Conservation (phyloP, 2,329 filamentous ascomycete species). For the Monosporascus sp. region DNA sequence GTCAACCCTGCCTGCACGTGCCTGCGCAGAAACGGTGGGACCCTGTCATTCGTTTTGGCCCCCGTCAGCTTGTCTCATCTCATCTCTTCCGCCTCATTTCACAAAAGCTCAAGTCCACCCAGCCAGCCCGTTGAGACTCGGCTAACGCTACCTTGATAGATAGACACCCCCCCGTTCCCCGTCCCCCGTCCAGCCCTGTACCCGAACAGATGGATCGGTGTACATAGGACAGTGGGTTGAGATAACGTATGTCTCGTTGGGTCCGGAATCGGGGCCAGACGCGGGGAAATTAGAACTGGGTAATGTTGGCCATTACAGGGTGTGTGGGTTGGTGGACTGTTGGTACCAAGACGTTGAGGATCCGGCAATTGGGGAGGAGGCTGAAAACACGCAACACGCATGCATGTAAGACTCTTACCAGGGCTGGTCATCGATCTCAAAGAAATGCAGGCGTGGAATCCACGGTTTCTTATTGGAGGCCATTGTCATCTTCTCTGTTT, state of each 20-base stretch:
- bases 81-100: background rate
- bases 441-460: slow-evolving; percentile 56
- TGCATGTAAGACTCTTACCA: slow-evolving; percentile 40
- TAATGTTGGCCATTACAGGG: too few relatives aligned
- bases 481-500: slow-evolving; percentile 10
- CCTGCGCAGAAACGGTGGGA: slow-evolving; percentile 58
- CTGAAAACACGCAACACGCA: background rate
- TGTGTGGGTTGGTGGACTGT: too few relatives aligned
- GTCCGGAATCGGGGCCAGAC: too few relatives aligned
- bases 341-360: background rate
- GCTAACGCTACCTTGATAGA: too few relatives aligned
- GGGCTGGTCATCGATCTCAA: slow-evolving; percentile 62
- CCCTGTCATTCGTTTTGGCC: slow-evolving; percentile 40
- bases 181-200: too few relatives aligned
- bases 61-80: background rate
- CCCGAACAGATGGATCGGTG: too few relatives aligned
- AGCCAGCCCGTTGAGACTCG: too few relatives aligned
- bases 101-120: too few relatives aligned
- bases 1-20: slow-evolving; percentile 62
- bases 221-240: too few relatives aligned
- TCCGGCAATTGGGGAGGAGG: background rate
- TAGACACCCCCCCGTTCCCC: too few relatives aligned
- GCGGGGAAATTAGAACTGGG: too few relatives aligned
- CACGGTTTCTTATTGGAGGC: slow-evolving; percentile 39
- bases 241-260: too few relatives aligned